phyloP scores from a whole-genome alignment of 2,329 filamentous ascomycete genomes.

The Parascedosporium putredinis region DNA sequence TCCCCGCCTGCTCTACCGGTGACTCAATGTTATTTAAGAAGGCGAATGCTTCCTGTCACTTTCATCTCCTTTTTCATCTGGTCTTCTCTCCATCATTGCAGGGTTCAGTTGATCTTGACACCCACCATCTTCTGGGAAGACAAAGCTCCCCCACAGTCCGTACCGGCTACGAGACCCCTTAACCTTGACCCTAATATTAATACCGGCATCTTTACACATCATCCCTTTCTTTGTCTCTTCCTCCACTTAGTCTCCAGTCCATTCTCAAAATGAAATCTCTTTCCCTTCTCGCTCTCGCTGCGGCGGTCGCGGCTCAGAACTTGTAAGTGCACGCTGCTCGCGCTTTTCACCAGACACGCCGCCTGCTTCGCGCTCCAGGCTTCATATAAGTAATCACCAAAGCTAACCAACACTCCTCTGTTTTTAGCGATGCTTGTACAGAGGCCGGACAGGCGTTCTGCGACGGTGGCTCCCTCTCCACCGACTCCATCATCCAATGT shows the following conservation, averaged over 20 bases:
- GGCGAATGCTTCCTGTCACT: too few species aligned
- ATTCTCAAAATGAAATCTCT: constrained; percentile 4
- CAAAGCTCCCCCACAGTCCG: neutral
- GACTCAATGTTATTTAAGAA: too few species aligned
- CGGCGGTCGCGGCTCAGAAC: neutral
- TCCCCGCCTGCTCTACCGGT: too few species aligned
- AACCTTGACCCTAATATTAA: neutral
- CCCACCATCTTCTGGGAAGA: neutral
- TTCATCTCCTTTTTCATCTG: too few species aligned
- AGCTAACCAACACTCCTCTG: too few species aligned
- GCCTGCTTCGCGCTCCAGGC: too few species aligned
- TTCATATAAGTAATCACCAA: too few species aligned
- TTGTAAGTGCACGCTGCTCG: neutral
- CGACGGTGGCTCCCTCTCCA: neutral
- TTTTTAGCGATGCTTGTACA: neutral
- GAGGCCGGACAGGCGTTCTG: neutral
- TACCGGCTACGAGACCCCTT: neutral
- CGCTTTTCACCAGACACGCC: neutral
- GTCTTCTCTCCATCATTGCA: neutral
- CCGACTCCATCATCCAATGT: constrained; percentile 1
- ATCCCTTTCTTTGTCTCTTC: neutral
- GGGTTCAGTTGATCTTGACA: neutral
- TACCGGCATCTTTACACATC: neutral
- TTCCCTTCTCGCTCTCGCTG: neutral
- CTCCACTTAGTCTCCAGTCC: too few species aligned